Conservation (phyloP, 2,329 filamentous ascomycete genomes). For the Fusarium oxysporum region DNA sequence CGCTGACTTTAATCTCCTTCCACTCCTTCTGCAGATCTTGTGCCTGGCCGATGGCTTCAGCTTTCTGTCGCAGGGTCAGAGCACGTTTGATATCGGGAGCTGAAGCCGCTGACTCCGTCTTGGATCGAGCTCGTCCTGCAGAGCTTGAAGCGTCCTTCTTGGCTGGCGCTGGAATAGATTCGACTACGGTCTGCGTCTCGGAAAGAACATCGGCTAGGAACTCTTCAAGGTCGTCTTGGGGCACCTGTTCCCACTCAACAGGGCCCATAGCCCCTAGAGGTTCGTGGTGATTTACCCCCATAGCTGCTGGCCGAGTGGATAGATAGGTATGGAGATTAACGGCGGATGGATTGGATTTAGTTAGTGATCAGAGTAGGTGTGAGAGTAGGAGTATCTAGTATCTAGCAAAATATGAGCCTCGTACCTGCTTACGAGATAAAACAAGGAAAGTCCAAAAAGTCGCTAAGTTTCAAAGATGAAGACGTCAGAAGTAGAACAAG, state of each 20-base stretch:
- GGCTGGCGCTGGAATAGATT: slow-evolving; percentile 73
- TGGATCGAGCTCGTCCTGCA: slow-evolving; percentile 63
- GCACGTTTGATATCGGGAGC: slow-evolving; percentile 65
- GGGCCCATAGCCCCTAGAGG: slow-evolving; percentile 68
- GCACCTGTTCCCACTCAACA: slow-evolving; percentile 62
- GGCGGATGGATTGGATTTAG: background rate
- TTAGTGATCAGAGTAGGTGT: background rate
- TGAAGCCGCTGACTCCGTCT: slow-evolving; percentile 65
- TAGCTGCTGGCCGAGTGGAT: slow-evolving; percentile 43
- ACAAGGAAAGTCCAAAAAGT: slow-evolving; percentile 12
- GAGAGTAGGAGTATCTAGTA: background rate
- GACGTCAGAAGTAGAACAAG: slow-evolving; percentile 33
- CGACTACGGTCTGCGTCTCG: slow-evolving; percentile 76
- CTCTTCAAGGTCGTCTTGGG: slow-evolving; percentile 60
- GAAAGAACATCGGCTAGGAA: slow-evolving; percentile 71
- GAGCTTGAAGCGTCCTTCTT: slow-evolving; percentile 54
- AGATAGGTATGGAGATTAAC: background rate
- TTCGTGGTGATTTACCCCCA: slow-evolving; percentile 67
- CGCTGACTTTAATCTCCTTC: slow-evolving; percentile 83
- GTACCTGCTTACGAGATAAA: slow-evolving; percentile 12
- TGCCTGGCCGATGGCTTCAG: slow-evolving; percentile 60
- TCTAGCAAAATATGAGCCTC: background rate
- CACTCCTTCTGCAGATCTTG: slow-evolving; percentile 80
- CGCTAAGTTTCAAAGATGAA: slow-evolving; percentile 9
- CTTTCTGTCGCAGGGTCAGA: slow-evolving; percentile 51